A percentile compares a stretch with the other conserved stretches of the same genome.
These are phyloP conservation scores for Leccinum subatratum DNA, from an alignment of 1,284 basidiomycete species.

Conservation along the genomic window DNA sequence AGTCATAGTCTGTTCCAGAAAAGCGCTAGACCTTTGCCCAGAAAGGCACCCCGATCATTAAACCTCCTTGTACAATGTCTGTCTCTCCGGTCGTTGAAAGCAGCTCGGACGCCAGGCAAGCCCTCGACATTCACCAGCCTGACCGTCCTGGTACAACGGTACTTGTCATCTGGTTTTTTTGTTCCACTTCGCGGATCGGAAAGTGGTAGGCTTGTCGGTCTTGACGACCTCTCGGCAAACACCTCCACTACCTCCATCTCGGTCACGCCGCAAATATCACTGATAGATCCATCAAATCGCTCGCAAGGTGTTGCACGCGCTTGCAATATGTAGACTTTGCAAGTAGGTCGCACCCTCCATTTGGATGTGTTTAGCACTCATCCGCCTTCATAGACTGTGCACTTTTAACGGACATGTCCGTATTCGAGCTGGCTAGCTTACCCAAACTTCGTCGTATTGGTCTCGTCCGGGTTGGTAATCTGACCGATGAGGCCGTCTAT, in stretches of 20 bases:
- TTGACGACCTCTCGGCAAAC: slow-evolving; percentile 64
- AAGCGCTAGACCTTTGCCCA: too few relatives aligned
- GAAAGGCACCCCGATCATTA: too few relatives aligned
- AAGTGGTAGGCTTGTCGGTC: too few relatives aligned
- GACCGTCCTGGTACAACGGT: too few relatives aligned
- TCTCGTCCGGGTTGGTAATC: slow-evolving; percentile 85
- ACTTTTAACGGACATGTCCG: slow-evolving; percentile 87
- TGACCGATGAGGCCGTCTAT: slow-evolving; percentile 92
- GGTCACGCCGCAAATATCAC: slow-evolving; percentile 90
- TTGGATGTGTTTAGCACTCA: slow-evolving; percentile 7
- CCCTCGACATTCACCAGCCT: too few relatives aligned
- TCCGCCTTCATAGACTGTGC: slow-evolving; percentile 62
- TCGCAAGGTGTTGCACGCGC: slow-evolving; percentile 88
- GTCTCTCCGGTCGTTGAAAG: too few relatives aligned
- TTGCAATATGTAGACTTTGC: slow-evolving; percentile 96
- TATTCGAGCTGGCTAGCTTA: slow-evolving; percentile 84
- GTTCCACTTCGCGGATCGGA: too few relatives aligned
- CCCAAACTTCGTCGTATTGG: slow-evolving; percentile 93
- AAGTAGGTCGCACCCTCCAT: slow-evolving; percentile 52
- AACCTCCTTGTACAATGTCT: too few relatives aligned
- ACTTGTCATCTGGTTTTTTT: too few relatives aligned
- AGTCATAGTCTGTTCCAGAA: too few relatives aligned
- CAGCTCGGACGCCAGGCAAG: too few relatives aligned
- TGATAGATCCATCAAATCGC: slow-evolving; percentile 78
- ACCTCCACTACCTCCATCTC: slow-evolving; percentile 92